Conservation (phyloP, 768 basidiomycete genomes). For the Rossbeevera mucosa region DNA sequence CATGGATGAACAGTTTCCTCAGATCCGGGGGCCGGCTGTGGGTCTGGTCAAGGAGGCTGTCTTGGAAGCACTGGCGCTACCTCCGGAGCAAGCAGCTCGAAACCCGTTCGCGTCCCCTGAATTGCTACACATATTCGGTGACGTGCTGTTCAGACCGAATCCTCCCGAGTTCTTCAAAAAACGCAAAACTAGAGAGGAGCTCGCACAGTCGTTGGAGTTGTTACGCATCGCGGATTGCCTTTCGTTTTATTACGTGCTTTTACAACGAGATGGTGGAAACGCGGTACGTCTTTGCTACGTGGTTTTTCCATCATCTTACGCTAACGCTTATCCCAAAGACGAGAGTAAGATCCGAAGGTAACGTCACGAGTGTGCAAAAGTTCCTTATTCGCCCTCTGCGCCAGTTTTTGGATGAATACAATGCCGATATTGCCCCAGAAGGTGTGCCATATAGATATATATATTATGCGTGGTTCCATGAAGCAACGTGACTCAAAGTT, state of each 20-base stretch:
- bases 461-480: not conserved
- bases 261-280: constrained; percentile 56
- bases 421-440: constrained; percentile 14
- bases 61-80: constrained; percentile 44
- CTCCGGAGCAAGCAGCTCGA: constrained; percentile 11
- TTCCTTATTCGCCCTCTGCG: constrained; percentile 45
- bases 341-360: constrained; percentile 44
- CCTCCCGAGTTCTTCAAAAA: constrained; percentile 48
- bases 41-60: constrained; percentile 66
- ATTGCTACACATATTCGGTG: constrained; percentile 56
- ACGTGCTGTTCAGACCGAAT: constrained; percentile 52
- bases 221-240: constrained; percentile 60
- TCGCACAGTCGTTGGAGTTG: constrained; percentile 56
- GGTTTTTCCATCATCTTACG: not conserved
- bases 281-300: constrained; percentile 33
- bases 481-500: not conserved
- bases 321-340: constrained; percentile 36
- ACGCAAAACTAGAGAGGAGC: constrained; percentile 36
- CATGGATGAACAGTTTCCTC: constrained; percentile 46
- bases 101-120: constrained; percentile 51
- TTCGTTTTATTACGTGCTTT: constrained; percentile 62
- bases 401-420: constrained; percentile 33
- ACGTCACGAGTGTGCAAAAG: constrained; percentile 40
- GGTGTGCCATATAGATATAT: constrained; percentile 19
- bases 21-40: constrained; percentile 66